Base-by-base conservation (phyloP, 192 early-diverging fungal genomes). In the Entomortierella lignicola region DNA sequence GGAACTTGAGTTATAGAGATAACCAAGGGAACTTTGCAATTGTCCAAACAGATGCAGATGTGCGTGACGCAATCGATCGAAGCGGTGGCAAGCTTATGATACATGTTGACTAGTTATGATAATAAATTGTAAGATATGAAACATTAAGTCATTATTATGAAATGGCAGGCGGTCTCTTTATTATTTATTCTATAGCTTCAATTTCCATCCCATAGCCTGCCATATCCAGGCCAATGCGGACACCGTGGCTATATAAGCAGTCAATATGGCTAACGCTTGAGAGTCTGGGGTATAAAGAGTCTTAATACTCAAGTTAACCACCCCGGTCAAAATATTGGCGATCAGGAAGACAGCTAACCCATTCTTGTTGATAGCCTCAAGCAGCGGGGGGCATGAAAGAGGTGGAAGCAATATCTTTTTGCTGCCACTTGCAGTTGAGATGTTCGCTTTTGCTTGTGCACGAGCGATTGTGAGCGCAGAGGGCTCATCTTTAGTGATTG, bases 301-400 rank as follows among this genome's bases (percentile, higher is more conserved):
- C 63, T 94, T 83, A 15, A 95, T 77, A 2, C 87, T 77, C 68
- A 97, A 69, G 80, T 99, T 99, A 10, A 95, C 84, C 1, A 90
- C 30, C 2, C 97, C 97, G 0, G 97, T 99, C 50, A 95, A 67
- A 7, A 97, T 42, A 72, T 99, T 99, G 23, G 93, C 97, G 34
- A 98, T 58, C 30, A 99, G 73, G 81, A 99, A 99, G 17, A 91
- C 85, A 6, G 88, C 87, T 60, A 99, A 80, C 50, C 94, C 93
- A 84, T 97, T 95, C 37, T 67, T 72, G 79, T 97, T 96, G 60
- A 97, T 82, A 17, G 88, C 87, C 20, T 89, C 85, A 15, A 94
- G 74, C 13, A 95, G 61, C 31, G 71, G 62, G 8, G 93, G 94
- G 44, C 84, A 83, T 13, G 81, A 72, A 20, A 85, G 72, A 5